A percentile compares a stretch with the other conserved stretches of the same genome.
Evolutionary conservation across 148 eudicot genomes (phyloP).

Genomic region (Rhododendron vialii): DNA sequence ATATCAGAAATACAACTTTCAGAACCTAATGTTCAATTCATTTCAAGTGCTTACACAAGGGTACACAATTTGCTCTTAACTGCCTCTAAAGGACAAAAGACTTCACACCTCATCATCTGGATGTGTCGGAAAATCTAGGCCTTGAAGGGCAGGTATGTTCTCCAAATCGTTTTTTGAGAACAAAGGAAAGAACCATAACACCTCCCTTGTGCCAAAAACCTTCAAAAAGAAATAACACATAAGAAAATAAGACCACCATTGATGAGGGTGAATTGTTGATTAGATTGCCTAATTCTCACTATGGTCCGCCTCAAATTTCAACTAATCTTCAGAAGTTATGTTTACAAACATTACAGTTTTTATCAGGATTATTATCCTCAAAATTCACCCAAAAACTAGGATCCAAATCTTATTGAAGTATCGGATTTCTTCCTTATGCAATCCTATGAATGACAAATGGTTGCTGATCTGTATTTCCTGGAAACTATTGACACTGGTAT

Average conservation of each 20-base stretch:
- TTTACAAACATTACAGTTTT: background rate
- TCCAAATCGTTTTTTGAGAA: slow-evolving; percentile 79
- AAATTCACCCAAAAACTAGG: background rate
- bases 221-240: slow-evolving; percentile 16
- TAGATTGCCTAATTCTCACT: background rate
- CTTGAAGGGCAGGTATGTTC: slow-evolving; percentile 62
- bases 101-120: slow-evolving; percentile 42
- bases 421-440: background rate
- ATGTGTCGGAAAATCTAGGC: slow-evolving; percentile 63
- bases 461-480: background rate
- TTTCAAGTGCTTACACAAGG: background rate
- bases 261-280: background rate
- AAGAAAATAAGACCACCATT: background rate
- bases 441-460: background rate
- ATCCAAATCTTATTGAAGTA: background rate
- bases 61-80: background rate
- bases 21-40: background rate
- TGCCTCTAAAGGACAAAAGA: background rate
- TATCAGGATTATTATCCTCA: background rate
- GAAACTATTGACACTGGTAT: background rate
- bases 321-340: background rate
- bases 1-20: background rate
- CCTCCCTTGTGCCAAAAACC: slow-evolving; percentile 80
- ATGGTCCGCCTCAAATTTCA: background rate
- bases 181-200: slow-evolving; percentile 73